A percentile compares a stretch with the other conserved stretches of the same genome.
Evolutionary conservation across 495 filamentous ascomycete genomes (phyloP).

Genomic region (Melanomma pulvis-pyrius): DNA sequence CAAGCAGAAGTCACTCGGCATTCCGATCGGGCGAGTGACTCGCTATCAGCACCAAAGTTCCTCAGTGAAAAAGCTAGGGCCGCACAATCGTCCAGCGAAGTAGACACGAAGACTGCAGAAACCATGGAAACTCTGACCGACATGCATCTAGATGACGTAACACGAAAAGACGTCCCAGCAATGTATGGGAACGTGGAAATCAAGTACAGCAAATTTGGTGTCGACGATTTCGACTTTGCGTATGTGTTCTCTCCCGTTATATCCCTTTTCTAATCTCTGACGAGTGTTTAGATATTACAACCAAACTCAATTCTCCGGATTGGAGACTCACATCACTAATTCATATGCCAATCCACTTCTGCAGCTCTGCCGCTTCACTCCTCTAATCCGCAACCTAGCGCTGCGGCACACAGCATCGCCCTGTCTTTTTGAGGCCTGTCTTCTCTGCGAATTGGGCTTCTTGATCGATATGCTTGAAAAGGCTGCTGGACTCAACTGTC

Average conservation of each 20-base stretch:
- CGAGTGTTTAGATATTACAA: conserved; percentile 75
- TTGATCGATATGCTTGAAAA: conserved; percentile 98
- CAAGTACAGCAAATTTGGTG: conserved; percentile 95
- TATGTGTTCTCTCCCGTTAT: conserved; percentile 47
- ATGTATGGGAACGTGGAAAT: conserved; percentile 92
- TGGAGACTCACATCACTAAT: conserved; percentile 95
- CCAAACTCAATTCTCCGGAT: conserved; percentile 81
- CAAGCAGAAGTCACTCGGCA: conserved; percentile 79
- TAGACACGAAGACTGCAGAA: conserved; percentile 59
- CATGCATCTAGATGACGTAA: conserved; percentile 44
- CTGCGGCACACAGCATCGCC: conserved; percentile 85
- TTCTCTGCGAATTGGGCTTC: conserved; percentile 93
- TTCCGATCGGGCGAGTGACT: conserved; percentile 52
- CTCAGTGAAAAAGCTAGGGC: conserved; percentile 87
- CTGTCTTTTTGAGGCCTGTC: conserved; percentile 78
- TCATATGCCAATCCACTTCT: conserved; percentile 93
- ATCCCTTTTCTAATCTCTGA: conserved; percentile 8
- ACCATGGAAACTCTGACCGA: conserved; percentile 59
- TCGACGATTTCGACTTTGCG: conserved; percentile 98
- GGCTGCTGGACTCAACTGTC: conserved; percentile 87
- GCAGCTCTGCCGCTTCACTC: conserved; percentile 88
- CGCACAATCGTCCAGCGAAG: conserved; percentile 49
- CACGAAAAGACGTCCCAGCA: conserved; percentile 73
- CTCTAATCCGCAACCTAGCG: conserved; percentile 82
- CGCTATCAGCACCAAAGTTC: conserved; percentile 76